Evolutionary conservation across 805 yeast species (phyloP).

Genomic region (Wickerhamiella occidentalis): DNA sequence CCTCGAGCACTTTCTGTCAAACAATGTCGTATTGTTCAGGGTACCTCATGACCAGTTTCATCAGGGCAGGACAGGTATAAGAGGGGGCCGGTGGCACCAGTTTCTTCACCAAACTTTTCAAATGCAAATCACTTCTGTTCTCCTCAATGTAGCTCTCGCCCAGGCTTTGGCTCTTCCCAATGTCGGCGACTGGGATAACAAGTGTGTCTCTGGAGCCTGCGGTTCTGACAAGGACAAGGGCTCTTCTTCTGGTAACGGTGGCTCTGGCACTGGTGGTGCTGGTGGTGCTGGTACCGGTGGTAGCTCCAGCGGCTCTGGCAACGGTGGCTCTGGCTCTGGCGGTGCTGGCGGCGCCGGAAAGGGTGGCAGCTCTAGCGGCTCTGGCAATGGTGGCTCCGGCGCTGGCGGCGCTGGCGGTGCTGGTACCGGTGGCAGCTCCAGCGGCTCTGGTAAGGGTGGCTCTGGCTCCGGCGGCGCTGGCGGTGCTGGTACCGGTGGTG

Average conservation of each 20-base stretch:
- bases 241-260: neutral
- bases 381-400: neutral
- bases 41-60: neutral
- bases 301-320: neutral
- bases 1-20: neutral
- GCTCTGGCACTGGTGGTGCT: slow-evolving; percentile 1
- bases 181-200: neutral
- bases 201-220: neutral
- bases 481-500: too few relatives aligned
- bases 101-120: neutral
- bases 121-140: slow-evolving; percentile 3
- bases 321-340: neutral
- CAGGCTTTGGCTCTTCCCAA: slow-evolving; percentile 1
- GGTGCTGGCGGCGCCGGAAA: neutral
- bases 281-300: neutral
- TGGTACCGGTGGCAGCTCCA: neutral
- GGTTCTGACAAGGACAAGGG: neutral
- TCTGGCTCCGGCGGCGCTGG: too few relatives aligned
- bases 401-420: neutral
- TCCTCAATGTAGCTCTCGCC: slow-evolving; percentile 7
- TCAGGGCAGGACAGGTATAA: neutral
- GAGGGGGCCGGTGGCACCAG: neutral
- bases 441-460: too few relatives aligned
- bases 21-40: neutral
- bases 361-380: neutral